These are phyloP conservation scores for Geotrichum europaeum DNA, from an alignment of 1,139 yeast species.

Conservation along the genomic window DNA sequence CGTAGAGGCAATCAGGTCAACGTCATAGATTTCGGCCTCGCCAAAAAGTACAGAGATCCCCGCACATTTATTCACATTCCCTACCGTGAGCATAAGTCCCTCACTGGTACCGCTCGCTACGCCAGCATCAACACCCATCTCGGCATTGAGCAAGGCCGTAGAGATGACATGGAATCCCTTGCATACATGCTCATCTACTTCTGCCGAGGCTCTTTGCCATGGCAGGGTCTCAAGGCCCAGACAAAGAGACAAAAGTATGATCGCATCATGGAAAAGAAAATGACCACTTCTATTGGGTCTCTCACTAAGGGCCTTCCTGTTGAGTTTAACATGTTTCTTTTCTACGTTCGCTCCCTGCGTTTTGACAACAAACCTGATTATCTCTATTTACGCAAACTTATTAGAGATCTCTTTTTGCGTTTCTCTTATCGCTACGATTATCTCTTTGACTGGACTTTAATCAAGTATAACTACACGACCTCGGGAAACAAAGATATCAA, in stretches of 20 bases:
- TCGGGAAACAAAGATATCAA: conserved; percentile 12
- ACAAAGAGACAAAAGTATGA: conserved; percentile 96
- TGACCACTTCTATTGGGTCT: conserved; percentile 85
- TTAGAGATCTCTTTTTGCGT: conserved; percentile 82
- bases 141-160: conserved; percentile 93
- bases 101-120: conserved; percentile 96
- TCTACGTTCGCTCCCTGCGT: conserved; percentile 81
- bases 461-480: conserved; percentile 50
- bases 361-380: conserved; percentile 98
- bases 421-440: conserved; percentile 91
- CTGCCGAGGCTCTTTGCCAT: conserved; percentile 91
- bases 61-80: conserved; percentile 94
- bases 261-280: conserved; percentile 92
- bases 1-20: conserved; percentile 92
- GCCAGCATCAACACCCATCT: conserved; percentile 94
- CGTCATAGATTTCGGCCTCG: conserved; percentile 94
- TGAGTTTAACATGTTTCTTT: conserved; percentile 83
- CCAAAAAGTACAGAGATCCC: conserved; percentile 92
- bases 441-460: conserved; percentile 94
- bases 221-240: conserved; percentile 98
- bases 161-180: conserved; percentile 93
- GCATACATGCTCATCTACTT: conserved; percentile 94
- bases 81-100: conserved; percentile 89
- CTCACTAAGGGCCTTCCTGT: conserved; percentile 87
- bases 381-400: conserved; percentile 77